A percentile compares a stretch with the other conserved stretches of the same genome.
These are phyloP conservation scores for Ogataea pilisensis DNA, from an alignment of 805 yeast species.

Conservation along the genomic window DNA sequence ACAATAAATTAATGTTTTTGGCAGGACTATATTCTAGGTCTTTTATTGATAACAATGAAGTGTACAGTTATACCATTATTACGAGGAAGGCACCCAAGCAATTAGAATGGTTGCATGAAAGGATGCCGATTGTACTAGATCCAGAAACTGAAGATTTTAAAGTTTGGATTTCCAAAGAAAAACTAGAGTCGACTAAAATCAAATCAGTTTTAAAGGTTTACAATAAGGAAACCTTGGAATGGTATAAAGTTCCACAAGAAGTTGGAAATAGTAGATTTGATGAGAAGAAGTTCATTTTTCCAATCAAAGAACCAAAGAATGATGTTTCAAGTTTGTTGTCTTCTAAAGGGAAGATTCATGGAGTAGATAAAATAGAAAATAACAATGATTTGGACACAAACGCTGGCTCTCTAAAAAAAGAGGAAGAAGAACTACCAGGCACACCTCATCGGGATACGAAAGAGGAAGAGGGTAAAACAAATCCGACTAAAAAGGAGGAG, in stretches of 20 bases:
- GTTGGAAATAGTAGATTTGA: slow-evolving; percentile 62
- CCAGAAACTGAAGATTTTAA: slow-evolving; percentile 58
- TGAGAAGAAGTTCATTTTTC: slow-evolving; percentile 35
- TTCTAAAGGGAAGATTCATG: neutral
- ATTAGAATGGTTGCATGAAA: slow-evolving; percentile 62
- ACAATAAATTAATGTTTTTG: slow-evolving; percentile 51
- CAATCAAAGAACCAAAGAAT: slow-evolving; percentile 7
- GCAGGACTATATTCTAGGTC: slow-evolving; percentile 51
- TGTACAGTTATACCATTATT: slow-evolving; percentile 59
- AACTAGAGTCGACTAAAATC: slow-evolving; percentile 37
- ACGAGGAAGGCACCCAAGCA: slow-evolving; percentile 67
- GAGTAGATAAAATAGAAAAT: neutral
- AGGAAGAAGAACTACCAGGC: neutral
- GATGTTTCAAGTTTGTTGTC: slow-evolving; percentile 1
- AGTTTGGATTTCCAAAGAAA: slow-evolving; percentile 51
- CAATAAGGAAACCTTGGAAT: slow-evolving; percentile 36
- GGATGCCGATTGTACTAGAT: slow-evolving; percentile 73
- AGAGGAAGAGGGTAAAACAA: too few relatives aligned
- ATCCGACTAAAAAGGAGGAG: too few relatives aligned
- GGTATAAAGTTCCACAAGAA: slow-evolving; percentile 52
- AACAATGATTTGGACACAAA: neutral
- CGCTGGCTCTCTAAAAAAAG: neutral
- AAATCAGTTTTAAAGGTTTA: slow-evolving; percentile 38
- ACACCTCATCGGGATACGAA: too few relatives aligned
- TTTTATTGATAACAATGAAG: slow-evolving; percentile 22